phyloP scores from a whole-genome alignment of 1,139 yeast genomes.

The Candida sojae region DNA sequence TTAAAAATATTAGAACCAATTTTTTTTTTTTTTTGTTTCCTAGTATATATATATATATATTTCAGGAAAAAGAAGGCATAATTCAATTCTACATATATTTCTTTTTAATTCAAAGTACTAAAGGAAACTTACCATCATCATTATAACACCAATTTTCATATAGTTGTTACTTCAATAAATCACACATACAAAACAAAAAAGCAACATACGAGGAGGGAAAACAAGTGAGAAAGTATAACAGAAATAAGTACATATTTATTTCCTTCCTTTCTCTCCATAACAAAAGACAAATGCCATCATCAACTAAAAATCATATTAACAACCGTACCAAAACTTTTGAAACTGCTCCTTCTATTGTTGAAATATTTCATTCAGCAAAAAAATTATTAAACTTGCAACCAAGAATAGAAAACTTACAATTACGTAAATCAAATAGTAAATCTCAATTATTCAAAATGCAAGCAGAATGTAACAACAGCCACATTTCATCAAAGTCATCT shows the following conservation, averaged over 20 bases:
- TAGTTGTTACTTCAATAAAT: too few relatives aligned
- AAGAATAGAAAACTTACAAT: constrained; percentile 43
- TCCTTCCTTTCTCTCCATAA: neutral
- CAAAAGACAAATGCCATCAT: constrained; percentile 1
- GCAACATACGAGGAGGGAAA: neutral
- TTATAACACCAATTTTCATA: too few relatives aligned
- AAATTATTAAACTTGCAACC: constrained; percentile 41
- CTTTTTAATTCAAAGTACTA: too few relatives aligned
- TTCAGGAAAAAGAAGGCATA: too few relatives aligned
- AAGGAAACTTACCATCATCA: too few relatives aligned
- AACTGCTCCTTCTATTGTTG: constrained; percentile 39
- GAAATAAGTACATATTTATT: neutral
- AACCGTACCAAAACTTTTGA: constrained; percentile 8
- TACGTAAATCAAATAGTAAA: constrained; percentile 36
- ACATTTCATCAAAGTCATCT: neutral
- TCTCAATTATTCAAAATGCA: constrained; percentile 18
- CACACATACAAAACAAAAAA: neutral
- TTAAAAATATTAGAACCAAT: too few relatives aligned
- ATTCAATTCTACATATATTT: too few relatives aligned
- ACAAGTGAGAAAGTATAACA: neutral
- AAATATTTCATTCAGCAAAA: constrained; percentile 46
- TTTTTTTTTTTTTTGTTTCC: too few relatives aligned
- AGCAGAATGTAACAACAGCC: constrained; percentile 2
- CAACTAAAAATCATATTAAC: neutral
- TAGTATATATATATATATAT: too few relatives aligned